phyloP scores from a whole-genome alignment of 176 grass and related monocot genomes.

The Triticum timopheevii region DNA sequence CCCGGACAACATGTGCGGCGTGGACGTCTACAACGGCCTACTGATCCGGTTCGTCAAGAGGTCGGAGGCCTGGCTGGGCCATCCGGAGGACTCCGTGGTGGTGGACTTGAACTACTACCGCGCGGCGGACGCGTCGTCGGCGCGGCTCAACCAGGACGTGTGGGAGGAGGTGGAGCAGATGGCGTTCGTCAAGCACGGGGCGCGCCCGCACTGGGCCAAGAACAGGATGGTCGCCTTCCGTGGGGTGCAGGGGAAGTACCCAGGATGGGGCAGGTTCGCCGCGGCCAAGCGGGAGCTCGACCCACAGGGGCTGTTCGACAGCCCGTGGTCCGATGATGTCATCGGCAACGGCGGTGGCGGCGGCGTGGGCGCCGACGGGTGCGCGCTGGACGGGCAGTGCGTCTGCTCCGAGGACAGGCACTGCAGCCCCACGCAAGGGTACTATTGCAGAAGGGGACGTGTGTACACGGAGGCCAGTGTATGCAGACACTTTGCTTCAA shows the following conservation, averaged over 20 bases:
- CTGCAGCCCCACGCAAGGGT: slow-evolving; percentile 61
- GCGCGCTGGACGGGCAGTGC: slow-evolving; percentile 35
- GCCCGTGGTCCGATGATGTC: slow-evolving; percentile 51
- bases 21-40: slow-evolving; percentile 76
- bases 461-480: slow-evolving; percentile 74
- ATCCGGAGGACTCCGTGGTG: slow-evolving; percentile 73
- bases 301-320: slow-evolving; percentile 61
- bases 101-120: slow-evolving; percentile 95
- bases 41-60: slow-evolving; percentile 54
- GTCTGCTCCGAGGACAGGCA: slow-evolving; percentile 63
- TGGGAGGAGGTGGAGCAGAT: slow-evolving; percentile 97
- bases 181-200: slow-evolving; percentile 75
- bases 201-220: slow-evolving; percentile 83
- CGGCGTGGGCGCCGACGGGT: not conserved
- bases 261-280: slow-evolving; percentile 36
- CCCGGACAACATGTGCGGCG: slow-evolving; percentile 52
- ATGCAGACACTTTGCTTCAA: slow-evolving; percentile 35
- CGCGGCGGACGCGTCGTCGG: slow-evolving; percentile 36
- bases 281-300: slow-evolving; percentile 51
- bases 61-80: slow-evolving; percentile 61
- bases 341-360: not conserved
- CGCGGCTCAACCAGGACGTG: slow-evolving; percentile 63
- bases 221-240: slow-evolving; percentile 71
- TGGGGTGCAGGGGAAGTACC: slow-evolving; percentile 59
- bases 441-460: slow-evolving; percentile 54